Base-by-base conservation (phyloP, 2,329 filamentous ascomycete genomes). In the Byssoonygena ceratinophila region DNA sequence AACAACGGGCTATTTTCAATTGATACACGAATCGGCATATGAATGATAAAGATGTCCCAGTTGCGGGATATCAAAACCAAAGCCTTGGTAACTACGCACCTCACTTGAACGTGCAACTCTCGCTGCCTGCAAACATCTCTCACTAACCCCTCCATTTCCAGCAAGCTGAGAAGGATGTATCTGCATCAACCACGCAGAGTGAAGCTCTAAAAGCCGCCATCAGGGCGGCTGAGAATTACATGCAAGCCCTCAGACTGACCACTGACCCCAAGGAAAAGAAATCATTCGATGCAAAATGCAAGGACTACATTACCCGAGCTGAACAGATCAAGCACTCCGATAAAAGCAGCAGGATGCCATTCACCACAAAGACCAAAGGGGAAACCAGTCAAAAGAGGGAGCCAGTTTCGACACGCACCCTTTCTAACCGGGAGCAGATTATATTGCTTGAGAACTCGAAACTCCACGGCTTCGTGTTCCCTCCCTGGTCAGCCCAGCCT, bases 401-500 rank as follows among this genome's bases (percentile, higher is more conserved):
- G 56, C 78, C 78, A 1, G 56, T 67, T 2, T 81, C 79, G 22
- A 76, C 71, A 8, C 77, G 85, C 50, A 74, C 77, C 53, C 73
- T 85, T 12, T 77, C 86, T 1, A 84, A 77, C 3, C 75, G 76
- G 14, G 89, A 95, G 67, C 77, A 89, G 62, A 83, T 85, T 27
- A 82, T 96, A 47, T 68, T 97, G 7, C 73, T 86, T 1, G 82
- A 83, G 62, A 82, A 84, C 2, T 92, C 90, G 3, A 84, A 81
- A 52, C 75, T 98, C 18, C 87, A 95, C 64, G 87, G 85, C 0
- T 85, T 82, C 61, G 76, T 84, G 18, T 97, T 95, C 59, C 88
- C 85, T 9, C 88, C 86, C 0, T 98, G 92, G 92, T 78, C 78
- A n/a, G 68, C 68, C 1, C 73, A 81, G 25, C 84, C 87, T 0